phyloP scores from a whole-genome alignment of 2,329 filamentous ascomycete genomes.

The Akanthomyces uredinophilus region DNA sequence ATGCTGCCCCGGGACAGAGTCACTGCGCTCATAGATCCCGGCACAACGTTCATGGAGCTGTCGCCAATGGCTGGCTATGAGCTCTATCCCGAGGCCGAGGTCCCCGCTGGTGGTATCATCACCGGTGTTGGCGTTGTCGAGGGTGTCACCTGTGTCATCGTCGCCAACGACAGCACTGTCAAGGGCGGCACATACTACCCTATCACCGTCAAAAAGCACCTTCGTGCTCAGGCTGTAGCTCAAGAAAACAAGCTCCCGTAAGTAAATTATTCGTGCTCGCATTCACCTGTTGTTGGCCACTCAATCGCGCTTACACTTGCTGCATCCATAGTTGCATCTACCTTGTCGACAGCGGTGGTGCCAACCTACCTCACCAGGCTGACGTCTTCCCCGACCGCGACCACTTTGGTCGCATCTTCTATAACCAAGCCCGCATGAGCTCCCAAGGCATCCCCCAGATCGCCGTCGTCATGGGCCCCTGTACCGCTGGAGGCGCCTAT shows the following conservation, averaged over 20 bases:
- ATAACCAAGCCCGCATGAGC: conserved; percentile 94
- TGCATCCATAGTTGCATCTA: conserved; percentile 67
- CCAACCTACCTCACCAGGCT: conserved; percentile 89
- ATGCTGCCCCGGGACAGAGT: conserved; percentile 91
- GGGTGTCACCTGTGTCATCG: conserved; percentile 86
- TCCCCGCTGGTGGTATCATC: conserved; percentile 86
- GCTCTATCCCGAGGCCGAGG: conserved; percentile 80
- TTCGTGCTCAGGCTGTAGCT: conserved; percentile 85
- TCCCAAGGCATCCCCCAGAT: conserved; percentile 85
- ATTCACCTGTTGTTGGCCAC: neutral
- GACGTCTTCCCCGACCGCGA: conserved; percentile 94
- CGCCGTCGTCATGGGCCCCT: conserved; percentile 93
- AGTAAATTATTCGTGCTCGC: conserved; percentile 22
- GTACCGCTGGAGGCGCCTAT: conserved; percentile 92
- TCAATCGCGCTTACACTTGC: neutral
- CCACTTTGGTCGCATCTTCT: conserved; percentile 97
- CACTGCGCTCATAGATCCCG: conserved; percentile 79
- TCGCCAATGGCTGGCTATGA: conserved; percentile 84
- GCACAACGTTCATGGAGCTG: conserved; percentile 88
- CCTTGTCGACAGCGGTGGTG: conserved; percentile 90
- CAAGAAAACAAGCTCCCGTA: conserved; percentile 75
- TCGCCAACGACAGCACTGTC: conserved; percentile 94
- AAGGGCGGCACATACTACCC: conserved; percentile 97
- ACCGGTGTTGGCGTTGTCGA: conserved; percentile 87
- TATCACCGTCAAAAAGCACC: conserved; percentile 95